Conservation (phyloP, 331 rosid species). For the Saraca asoca region DNA sequence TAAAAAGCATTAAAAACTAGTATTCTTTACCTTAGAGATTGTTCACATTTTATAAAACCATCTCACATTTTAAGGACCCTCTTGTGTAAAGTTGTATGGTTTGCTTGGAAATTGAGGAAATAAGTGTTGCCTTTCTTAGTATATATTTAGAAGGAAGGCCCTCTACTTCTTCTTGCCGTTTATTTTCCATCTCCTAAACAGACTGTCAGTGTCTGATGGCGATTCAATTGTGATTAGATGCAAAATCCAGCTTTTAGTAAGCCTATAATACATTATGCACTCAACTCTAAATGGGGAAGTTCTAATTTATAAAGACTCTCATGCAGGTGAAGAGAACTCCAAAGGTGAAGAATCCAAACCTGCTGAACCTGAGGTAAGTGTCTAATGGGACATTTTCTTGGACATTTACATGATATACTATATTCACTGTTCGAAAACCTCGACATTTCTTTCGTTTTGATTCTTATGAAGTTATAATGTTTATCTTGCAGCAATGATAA, state of each 20-base stretch:
- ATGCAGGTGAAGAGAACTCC: constrained; percentile 77
- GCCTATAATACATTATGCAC: constrained; percentile 9
- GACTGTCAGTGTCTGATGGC: neutral
- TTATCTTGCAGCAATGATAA: constrained; percentile 54
- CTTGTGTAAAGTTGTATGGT: too few relatives aligned
- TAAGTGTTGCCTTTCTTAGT: too few relatives aligned
- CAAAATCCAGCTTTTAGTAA: constrained; percentile 22
- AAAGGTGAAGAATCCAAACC: constrained; percentile 67
- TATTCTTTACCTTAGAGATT: too few relatives aligned
- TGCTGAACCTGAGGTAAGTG: constrained; percentile 54
- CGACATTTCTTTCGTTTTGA: neutral
- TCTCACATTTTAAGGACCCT: too few relatives aligned
- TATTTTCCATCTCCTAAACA: too few relatives aligned
- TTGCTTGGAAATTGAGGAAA: too few relatives aligned
- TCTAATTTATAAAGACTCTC: constrained; percentile 26
- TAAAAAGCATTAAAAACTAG: neutral
- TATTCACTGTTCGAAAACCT: constrained; percentile 2
- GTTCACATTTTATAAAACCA: too few relatives aligned
- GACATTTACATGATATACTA: constrained; percentile 10
- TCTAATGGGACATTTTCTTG: constrained; percentile 12
- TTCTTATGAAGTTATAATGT: constrained; percentile 9
- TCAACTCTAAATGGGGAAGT: neutral
- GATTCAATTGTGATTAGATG: constrained; percentile 14
- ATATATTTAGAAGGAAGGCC: too few relatives aligned
- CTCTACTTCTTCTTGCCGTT: too few relatives aligned